Conservation (phyloP, 371 early-diverging fungal genomes). For the Mucor circinelloides region DNA sequence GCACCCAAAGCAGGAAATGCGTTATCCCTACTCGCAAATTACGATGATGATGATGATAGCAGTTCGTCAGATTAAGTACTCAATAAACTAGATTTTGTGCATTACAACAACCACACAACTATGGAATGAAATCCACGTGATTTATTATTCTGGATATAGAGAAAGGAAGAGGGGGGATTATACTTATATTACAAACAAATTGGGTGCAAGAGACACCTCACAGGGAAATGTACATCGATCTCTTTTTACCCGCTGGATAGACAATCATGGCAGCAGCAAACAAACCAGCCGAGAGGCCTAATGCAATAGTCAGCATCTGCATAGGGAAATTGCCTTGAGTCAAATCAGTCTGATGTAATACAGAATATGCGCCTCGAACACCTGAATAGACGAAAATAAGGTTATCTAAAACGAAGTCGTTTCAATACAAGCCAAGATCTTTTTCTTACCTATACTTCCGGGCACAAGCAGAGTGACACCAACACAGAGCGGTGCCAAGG, state of each 20-base stretch:
- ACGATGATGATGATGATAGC: conserved; percentile 19
- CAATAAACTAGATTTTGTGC: background rate
- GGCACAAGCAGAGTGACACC: conserved; percentile 49
- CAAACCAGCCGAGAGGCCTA: conserved; percentile 46
- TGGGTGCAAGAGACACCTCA: conserved; percentile 1
- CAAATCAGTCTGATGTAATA: conserved; percentile 37
- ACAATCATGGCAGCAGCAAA: conserved; percentile 52
- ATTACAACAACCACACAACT: background rate
- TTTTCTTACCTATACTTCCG: conserved; percentile 44
- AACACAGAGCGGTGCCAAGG: conserved; percentile 41
- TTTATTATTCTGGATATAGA: too few species aligned
- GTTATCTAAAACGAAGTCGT: background rate
- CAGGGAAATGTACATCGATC: conserved; percentile 42
- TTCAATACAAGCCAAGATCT: background rate
- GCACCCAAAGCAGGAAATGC: conserved; percentile 8
- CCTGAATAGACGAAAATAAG: conserved; percentile 22
- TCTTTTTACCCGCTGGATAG: conserved; percentile 43
- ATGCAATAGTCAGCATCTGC: conserved; percentile 43
- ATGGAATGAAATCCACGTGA: background rate
- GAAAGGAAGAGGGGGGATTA: background rate
- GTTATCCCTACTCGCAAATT: conserved; percentile 36
- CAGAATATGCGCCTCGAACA: conserved; percentile 46
- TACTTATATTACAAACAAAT: background rate
- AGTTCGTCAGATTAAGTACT: conserved; percentile 7
- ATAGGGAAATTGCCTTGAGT: conserved; percentile 34